Evolutionary conservation across 176 grass and related monocot species (phyloP), one percentile per base, ranked within the genome.

Genomic region (Oryza nivara): DNA sequence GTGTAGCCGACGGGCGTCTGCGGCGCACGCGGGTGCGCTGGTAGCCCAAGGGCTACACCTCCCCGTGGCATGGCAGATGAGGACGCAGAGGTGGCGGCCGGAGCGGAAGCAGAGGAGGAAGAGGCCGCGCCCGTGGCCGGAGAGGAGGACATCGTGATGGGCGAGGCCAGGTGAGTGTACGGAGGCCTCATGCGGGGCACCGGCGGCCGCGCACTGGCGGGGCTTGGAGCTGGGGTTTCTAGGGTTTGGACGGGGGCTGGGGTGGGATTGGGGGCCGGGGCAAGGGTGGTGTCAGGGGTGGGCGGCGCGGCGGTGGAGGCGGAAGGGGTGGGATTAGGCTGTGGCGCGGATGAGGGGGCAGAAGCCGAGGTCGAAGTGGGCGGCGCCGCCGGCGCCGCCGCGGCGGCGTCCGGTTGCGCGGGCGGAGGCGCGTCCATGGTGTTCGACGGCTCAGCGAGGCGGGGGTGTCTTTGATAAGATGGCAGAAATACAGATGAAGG

Each of bases 121-220:
- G 72, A 52, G 71, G 88, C 20, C 32, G 51, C 73, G 8, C 88
- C 56, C 9, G 85, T 60, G 79, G 85, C 73, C 51, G 80, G 65
- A 82, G 80, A 76, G 83, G 88, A 76, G 60, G 89, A 83, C 83
- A 78, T 86, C 34, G 90, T 73, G 79, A 88, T 87, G 66, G 82
- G 88, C 3, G 74, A 72, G 54, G 74, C 88, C 16, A 79, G 82
- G 72, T 88, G 87, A n/a, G 74, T 78, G 76, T 88, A 88, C 6
- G 92, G 84, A 10, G 89, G 81, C 51, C 92, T 86, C 86, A 80
- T 90, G 43, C 80, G 83, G 52, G 81, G 81, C 20, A 15, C 30
- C 12, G 79, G 86, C 17, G 74, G 74, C 30, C 76, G 89, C 43
- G 36, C 66, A 41, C 68, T 84, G 0, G 72, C 52, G 7, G 70